A percentile compares a stretch with the other conserved stretches of the same genome.
Conservation (phyloP, 2,329 filamentous ascomycete species). For the Macrophomina phaseolina region DNA sequence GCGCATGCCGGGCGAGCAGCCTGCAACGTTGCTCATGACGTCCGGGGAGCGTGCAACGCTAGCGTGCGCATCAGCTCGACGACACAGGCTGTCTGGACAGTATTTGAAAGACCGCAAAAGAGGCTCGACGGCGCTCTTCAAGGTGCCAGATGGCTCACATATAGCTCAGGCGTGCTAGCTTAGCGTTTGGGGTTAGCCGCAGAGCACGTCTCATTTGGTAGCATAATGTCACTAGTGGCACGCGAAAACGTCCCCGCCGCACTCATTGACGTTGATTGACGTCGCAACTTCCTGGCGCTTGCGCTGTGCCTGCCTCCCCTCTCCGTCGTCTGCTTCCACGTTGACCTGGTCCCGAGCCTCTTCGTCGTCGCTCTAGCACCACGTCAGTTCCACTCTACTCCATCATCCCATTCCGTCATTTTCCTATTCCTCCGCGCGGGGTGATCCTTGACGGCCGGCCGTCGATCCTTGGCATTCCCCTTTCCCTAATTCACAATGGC, state of each 20-base stretch:
- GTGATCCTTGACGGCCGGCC: conserved; percentile 1
- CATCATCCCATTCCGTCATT: not conserved
- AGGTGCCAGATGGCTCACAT: not conserved
- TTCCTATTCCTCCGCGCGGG: not conserved
- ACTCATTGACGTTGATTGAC: conserved; percentile 4
- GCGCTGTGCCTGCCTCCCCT: not conserved
- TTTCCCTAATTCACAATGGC: conserved; percentile 32
- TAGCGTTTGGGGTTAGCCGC: conserved; percentile 16
- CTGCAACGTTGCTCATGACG: conserved; percentile 1
- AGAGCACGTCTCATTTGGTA: not conserved
- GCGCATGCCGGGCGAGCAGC: conserved; percentile 2
- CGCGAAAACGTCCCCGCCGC: conserved; percentile 3
- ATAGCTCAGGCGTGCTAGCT: not conserved
- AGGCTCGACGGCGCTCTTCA: not conserved
- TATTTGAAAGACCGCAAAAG: not conserved
- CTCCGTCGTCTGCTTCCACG: not conserved
- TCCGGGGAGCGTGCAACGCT: not conserved
- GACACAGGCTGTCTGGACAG: not conserved
- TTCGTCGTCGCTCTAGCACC: not conserved
- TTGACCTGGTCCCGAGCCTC: not conserved
- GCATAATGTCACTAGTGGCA: not conserved
- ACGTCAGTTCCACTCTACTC: not conserved
- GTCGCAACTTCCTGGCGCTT: not conserved
- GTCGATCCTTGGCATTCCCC: conserved; percentile 6
- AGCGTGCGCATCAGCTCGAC: conserved; percentile 11